These are phyloP conservation scores for Moesziomyces parantarcticus DNA, from an alignment of 1,284 basidiomycete species.

Conservation along the genomic window DNA sequence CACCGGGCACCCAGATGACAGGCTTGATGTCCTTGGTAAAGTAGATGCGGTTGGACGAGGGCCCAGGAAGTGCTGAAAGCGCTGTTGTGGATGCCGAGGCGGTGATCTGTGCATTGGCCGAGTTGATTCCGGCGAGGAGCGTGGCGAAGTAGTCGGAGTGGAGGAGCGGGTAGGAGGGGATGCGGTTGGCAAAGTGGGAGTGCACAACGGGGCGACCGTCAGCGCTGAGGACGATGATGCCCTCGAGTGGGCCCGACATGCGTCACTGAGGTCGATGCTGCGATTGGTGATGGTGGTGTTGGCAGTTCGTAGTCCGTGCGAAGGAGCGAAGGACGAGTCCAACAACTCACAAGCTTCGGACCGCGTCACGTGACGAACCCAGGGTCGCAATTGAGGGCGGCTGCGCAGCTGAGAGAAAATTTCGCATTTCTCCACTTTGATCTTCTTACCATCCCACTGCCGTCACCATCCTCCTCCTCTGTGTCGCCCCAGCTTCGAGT, in stretches of 20 bases:
- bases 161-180: conserved; percentile 81
- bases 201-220: conserved; percentile 88
- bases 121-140: conserved; percentile 70
- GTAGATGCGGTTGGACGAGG: conserved; percentile 32
- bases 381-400: conserved; percentile 5
- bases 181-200: conserved; percentile 84
- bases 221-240: conserved; percentile 85
- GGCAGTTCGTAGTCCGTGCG: not conserved
- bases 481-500: too few relatives aligned
- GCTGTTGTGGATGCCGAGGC: conserved; percentile 2
- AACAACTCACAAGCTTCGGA: not conserved
- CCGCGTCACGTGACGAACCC: conserved; percentile 17
- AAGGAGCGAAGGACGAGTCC: conserved; percentile 1
- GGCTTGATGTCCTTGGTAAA: conserved; percentile 51
- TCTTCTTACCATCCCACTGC: conserved; percentile 1
- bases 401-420: conserved; percentile 6
- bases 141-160: conserved; percentile 87
- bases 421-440: conserved; percentile 38
- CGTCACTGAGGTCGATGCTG: not conserved
- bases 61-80: conserved; percentile 6
- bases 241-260: conserved; percentile 74
- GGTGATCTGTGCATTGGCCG: conserved; percentile 42
- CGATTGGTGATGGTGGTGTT: conserved; percentile 1
- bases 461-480: not conserved
- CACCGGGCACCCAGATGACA: conserved; percentile 54